Percentiles rank a stretch among this genome's conserved stretches.
Conservation (phyloP, 139 green algal species). For the Closterium sp. region DNA sequence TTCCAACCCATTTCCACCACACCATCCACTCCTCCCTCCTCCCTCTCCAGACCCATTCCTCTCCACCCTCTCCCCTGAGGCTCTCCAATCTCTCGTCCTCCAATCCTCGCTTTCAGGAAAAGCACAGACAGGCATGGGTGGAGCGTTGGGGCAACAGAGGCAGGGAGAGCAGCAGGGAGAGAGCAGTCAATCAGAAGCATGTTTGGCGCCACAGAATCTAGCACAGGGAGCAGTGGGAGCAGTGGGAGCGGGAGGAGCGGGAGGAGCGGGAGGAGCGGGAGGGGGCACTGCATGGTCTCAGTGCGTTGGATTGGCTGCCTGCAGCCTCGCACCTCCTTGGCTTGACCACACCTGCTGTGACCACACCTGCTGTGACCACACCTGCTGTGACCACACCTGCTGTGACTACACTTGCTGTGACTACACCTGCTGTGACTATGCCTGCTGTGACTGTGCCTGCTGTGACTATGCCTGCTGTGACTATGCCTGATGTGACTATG, state of each 20-base stretch:
- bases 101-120: too few relatives aligned
- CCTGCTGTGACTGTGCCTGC: too few relatives aligned
- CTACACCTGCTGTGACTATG: too few relatives aligned
- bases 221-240: background rate
- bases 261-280: background rate
- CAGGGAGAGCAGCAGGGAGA: background rate
- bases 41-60: background rate
- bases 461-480: background rate
- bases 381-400: too few relatives aligned
- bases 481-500: background rate
- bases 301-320: background rate
- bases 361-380: too few relatives aligned
- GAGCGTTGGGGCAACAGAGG: background rate
- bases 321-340: background rate
- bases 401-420: too few relatives aligned
- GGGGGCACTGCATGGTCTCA: background rate
- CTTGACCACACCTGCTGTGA: background rate
- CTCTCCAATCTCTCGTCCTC: too few relatives aligned
- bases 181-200: background rate
- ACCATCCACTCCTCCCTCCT: background rate
- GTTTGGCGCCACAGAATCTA: background rate
- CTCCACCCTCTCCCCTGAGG: background rate
- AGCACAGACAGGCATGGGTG: background rate
- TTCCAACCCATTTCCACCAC: background rate
- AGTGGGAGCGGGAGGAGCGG: background rate